A percentile compares a stretch with the other conserved stretches of the same genome.
phyloP scores from a whole-genome alignment of 1,284 basidiomycete species.

The Amylostereum areolatum region DNA sequence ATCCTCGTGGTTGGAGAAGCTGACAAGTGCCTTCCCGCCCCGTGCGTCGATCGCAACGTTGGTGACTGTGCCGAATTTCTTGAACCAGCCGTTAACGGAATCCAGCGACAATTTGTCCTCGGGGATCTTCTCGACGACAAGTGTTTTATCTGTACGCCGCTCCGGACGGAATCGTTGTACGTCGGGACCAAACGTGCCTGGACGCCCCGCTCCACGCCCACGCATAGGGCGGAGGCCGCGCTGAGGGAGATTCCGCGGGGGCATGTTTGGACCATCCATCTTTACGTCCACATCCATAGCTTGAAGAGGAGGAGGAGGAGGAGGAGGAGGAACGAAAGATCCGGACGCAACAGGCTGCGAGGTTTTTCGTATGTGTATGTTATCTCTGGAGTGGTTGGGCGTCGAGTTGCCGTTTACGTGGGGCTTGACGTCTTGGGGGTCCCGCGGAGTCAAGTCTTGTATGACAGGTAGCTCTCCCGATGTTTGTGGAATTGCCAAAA shows the following conservation, averaged over 20 bases:
- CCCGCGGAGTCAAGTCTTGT: conserved; percentile 67
- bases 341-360: neutral
- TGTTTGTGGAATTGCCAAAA: conserved; percentile 20
- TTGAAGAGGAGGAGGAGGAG: too few relatives aligned
- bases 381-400: neutral
- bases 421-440: conserved; percentile 22
- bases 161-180: conserved; percentile 62
- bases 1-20: conserved; percentile 81
- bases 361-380: neutral
- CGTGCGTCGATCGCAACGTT: conserved; percentile 83
- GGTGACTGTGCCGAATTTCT: conserved; percentile 88
- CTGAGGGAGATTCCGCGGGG: conserved; percentile 13
- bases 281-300: conserved; percentile 14
- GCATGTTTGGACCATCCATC: conserved; percentile 10
- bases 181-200: conserved; percentile 52
- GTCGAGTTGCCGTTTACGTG: conserved; percentile 1
- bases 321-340: neutral
- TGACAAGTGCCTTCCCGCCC: conserved; percentile 80
- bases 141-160: conserved; percentile 72
- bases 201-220: conserved; percentile 34
- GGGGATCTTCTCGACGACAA: conserved; percentile 94
- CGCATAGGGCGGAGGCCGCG: conserved; percentile 30
- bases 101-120: conserved; percentile 75
- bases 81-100: conserved; percentile 85
- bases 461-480: conserved; percentile 73